Percentiles rank a stretch among this genome's conserved stretches.
These are phyloP conservation scores for Globisporangium solare DNA, from an alignment of 352 stramenopile genomes.

Conservation along the genomic window DNA sequence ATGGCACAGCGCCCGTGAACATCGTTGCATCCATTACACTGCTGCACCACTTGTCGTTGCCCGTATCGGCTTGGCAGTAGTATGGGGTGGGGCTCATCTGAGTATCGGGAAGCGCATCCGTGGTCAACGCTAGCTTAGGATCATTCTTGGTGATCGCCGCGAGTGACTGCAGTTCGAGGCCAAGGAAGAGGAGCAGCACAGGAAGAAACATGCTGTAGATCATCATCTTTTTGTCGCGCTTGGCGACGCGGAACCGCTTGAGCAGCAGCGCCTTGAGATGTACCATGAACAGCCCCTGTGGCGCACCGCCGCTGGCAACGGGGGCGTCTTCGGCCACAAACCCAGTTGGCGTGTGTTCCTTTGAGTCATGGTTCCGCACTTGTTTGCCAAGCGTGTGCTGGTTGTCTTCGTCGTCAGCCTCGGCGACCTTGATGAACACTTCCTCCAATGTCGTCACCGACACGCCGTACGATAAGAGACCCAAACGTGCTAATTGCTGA, in stretches of 20 bases:
- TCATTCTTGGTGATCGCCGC: no score
- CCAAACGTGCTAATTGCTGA: not conserved
- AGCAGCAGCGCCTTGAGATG: constrained; percentile 46
- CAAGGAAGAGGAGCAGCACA: constrained; percentile 59
- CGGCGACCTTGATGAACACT: constrained; percentile 91
- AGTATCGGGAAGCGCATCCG: no score
- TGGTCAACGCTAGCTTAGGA: no score
- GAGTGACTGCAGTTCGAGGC: constrained; percentile 33
- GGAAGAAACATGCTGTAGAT: constrained; percentile 57
- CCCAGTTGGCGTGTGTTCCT: constrained; percentile 33
- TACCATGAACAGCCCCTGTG: constrained; percentile 26
- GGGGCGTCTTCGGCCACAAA: constrained; percentile 24
- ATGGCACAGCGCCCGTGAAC: no score
- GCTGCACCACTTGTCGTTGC: no score
- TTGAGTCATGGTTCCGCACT: constrained; percentile 13
- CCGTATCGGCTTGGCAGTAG: no score
- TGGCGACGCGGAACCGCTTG: constrained; percentile 60
- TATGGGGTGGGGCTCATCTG: no score
- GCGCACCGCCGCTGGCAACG: constrained; percentile 16
- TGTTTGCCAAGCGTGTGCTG: not conserved
- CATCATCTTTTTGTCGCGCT: constrained; percentile 57
- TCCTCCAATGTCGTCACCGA: no score
- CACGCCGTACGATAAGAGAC: constrained; percentile 83
- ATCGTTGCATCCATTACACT: no score
- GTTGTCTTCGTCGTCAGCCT: constrained; percentile 36